Base-by-base conservation (phyloP, 2,329 filamentous ascomycete species). In the Lecanosticta acicola region DNA sequence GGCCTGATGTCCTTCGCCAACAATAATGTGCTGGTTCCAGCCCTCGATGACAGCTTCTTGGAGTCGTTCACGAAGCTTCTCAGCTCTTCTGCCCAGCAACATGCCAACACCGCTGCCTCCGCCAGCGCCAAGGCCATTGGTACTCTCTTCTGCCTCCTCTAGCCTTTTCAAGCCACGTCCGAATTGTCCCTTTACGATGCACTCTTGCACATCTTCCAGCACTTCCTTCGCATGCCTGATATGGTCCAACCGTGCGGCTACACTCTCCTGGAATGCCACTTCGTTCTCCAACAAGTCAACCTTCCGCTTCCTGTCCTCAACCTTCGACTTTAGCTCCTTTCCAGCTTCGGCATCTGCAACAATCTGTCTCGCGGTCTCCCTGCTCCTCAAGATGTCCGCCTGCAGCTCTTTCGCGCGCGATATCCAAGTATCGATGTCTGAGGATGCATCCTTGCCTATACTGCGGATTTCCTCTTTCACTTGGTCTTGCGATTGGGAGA, bases 381-480 rank as follows among this genome's bases (percentile, higher is more conserved):
- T 84, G 18, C 88, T 91, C 38, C 80, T 79, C 59, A 87, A 80
- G 54, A 96, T 91, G 62, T 96, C 91, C 51, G 83, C 79, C 65
- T 94, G 87, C 5, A 96, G 78, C 42, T 83, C 80, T 66, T 87
- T 87, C 39, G 90, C 88, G 65, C 93, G 87, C 41, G 76, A 71
- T 46, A 94, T 86, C 91, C 91, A 97, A 41, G 83, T 79, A 61
- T 88, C 85, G 41, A 95, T 84, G 59, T 94, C 85, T 32, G 83
- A 79, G 46, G 83, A 85, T 14, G 82, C 85, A 55, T 88, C 81
- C 61, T 81, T 79, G 66, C 90, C 94, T 51, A 93, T 79, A 17
- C 72, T 67, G 54, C 83, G 84, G 48, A 97, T 84, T 58, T 94
- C 83, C 49, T 76, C 69, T 81, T 79, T 77, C 42, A 77, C 71